Conservation (phyloP, 257 asterid species). For the Salvia miltiorrhiza region DNA sequence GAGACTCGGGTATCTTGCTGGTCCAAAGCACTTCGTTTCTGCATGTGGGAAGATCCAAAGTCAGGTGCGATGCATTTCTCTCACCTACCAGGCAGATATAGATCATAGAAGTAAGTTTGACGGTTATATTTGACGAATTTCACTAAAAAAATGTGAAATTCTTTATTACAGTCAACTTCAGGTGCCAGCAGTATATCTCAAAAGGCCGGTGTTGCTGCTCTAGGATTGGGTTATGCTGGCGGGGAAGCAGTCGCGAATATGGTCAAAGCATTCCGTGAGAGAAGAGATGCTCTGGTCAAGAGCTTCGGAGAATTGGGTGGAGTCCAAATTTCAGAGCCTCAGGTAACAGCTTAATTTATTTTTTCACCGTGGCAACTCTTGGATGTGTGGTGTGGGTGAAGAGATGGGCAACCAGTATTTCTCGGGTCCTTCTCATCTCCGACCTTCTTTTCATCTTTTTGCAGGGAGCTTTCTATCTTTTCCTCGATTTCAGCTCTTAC, state of each 20-base stretch:
- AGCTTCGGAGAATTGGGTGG: conserved; percentile 77
- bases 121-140: not conserved
- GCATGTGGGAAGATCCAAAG: conserved; percentile 97
- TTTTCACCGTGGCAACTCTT: not conserved
- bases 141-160: not conserved
- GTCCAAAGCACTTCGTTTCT: conserved; percentile 87
- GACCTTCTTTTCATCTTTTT: conserved; percentile 17
- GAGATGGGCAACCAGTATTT: not conserved
- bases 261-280: conserved; percentile 89
- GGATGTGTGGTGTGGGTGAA: not conserved
- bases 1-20: conserved; percentile 97
- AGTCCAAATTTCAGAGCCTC: conserved; percentile 84
- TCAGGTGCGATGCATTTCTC: conserved; percentile 47
- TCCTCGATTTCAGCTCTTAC: conserved; percentile 81
- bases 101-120: not conserved
- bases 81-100: not conserved
- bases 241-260: conserved; percentile 78
- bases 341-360: conserved; percentile 41
- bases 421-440: not conserved
- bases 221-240: conserved; percentile 95
- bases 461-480: conserved; percentile 95
- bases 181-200: conserved; percentile 98
- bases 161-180: conserved; percentile 61
- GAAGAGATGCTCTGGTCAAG: conserved; percentile 79
- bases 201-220: conserved; percentile 87